Base-by-base conservation (phyloP, 306 rosid species). In the Quercus variabilis region DNA sequence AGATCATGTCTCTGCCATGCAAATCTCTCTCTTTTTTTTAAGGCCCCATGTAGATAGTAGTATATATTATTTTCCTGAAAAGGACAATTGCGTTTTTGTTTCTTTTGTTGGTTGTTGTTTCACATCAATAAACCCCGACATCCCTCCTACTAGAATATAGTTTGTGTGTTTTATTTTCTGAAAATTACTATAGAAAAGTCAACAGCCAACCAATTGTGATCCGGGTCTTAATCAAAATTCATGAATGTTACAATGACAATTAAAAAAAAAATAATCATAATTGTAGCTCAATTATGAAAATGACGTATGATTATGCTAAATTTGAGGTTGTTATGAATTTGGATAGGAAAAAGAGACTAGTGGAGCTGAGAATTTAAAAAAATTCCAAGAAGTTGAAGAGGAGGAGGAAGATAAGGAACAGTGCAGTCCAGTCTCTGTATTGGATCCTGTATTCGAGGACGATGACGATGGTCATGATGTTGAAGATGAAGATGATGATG, bases 371-470 rank as follows among this genome's bases (percentile, higher is more conserved):
- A 80, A 82, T 57, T 76, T 76, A 38, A 76, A 87, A 58, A 87
- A 86, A 76, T 79, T 87, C 71, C 86, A 85, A 77, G 85, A 84
- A 21, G 87, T 41, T 41, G 46, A 74, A 55, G 90, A 86, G 74
- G 87, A 81, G 77, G 92, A 88, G 64, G 97, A 92, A 76, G 99
- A 96, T 69, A 96, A 96, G 71, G 98, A 96, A 79, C 99, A 91
- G 60, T 85, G 88, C 77, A 96, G 99, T 82, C 99, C 99, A 2
- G 98, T 96, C 6, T 96, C 97, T 1, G 89, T 96, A 17, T 87
- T 96, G 89, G 98, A 93, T 83, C 93, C 99, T 83, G 97, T 91
- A 10, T 96, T 93, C 25, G 90, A 90, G 73, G 95, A 91, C 72
- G 92, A 95, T 31, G 83, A 87, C 4, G 87, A 84, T 33, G 90